phyloP scores from a whole-genome alignment of 23 red algal genomes.

The Pyropia haitanensis region DNA sequence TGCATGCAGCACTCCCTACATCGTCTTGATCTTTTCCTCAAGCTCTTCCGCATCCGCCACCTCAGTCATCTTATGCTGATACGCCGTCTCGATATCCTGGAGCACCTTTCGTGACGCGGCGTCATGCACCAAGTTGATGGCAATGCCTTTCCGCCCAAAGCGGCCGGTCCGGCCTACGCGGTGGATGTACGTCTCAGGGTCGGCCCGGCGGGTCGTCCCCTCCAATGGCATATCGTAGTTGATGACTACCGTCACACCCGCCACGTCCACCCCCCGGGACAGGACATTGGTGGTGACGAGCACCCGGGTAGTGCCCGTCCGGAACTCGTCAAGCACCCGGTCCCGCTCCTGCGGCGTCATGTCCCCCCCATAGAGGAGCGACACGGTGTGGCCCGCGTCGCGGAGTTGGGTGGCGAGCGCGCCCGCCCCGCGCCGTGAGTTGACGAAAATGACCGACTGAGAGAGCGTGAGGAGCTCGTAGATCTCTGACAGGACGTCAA shows the following conservation, averaged over 20 bases:
- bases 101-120: constrained; percentile 25
- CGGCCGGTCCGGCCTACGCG: constrained; percentile 91
- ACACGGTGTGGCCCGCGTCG: constrained; percentile 76
- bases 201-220: constrained; percentile 15
- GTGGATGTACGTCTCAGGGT: constrained; percentile 93
- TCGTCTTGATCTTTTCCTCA: constrained; percentile 23
- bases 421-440: constrained; percentile 33
- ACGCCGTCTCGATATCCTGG: constrained; percentile 78
- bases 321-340: constrained; percentile 86
- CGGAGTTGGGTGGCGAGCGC: constrained; percentile 53
- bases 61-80: constrained; percentile 37
- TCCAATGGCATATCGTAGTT: constrained; percentile 92
- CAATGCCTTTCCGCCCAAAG: constrained; percentile 90
- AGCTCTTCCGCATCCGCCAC: constrained; percentile 65
- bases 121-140: constrained; percentile 96
- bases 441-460: constrained; percentile 93
- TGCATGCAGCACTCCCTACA: no score
- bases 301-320: constrained; percentile 69
- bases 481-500: constrained; percentile 71
- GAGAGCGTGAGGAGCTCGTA: constrained; percentile 70
- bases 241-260: constrained; percentile 78
- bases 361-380: constrained; percentile 77
- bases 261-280: constrained; percentile 86
- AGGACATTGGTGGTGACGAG: constrained; percentile 85
- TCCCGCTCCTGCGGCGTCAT: constrained; percentile 93